phyloP scores from a whole-genome alignment of 371 early-diverging fungal genomes.

The Mortierella sp. region DNA sequence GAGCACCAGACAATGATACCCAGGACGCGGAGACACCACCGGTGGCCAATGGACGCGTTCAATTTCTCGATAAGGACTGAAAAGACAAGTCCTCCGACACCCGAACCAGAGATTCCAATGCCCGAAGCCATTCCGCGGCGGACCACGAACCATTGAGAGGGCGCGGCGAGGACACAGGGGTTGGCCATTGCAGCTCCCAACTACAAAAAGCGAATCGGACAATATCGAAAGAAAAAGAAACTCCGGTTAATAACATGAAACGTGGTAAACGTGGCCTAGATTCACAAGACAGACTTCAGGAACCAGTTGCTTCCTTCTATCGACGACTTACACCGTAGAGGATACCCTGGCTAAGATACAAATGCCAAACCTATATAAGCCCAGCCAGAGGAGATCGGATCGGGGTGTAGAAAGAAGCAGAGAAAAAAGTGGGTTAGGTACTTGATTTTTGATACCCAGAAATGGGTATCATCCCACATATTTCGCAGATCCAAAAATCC shows the following conservation, averaged over 20 bases:
- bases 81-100: constrained; percentile 72
- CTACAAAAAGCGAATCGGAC: constrained; percentile 2
- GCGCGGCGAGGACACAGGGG: constrained; percentile 71
- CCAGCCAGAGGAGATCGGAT: no score
- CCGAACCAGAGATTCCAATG: constrained; percentile 77
- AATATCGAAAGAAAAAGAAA: not conserved
- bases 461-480: no score
- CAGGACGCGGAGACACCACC: constrained; percentile 65
- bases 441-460: no score
- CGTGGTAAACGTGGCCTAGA: no score
- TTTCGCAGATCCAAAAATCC: no score
- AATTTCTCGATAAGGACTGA: constrained; percentile 65
- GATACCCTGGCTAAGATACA: constrained; percentile 47
- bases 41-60: constrained; percentile 58
- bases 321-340: constrained; percentile 41
- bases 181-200: constrained; percentile 65
- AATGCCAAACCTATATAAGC: constrained; percentile 52
- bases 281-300: no score
- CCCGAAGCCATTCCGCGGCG: constrained; percentile 84
- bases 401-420: no score
- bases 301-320: no score
- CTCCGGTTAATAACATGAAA: no score
- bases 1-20: constrained; percentile 55
- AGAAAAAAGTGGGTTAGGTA: no score
- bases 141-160: constrained; percentile 81